Conservation (phyloP, 169 alveolate genomes). For the Plasmodium reichenowi region DNA sequence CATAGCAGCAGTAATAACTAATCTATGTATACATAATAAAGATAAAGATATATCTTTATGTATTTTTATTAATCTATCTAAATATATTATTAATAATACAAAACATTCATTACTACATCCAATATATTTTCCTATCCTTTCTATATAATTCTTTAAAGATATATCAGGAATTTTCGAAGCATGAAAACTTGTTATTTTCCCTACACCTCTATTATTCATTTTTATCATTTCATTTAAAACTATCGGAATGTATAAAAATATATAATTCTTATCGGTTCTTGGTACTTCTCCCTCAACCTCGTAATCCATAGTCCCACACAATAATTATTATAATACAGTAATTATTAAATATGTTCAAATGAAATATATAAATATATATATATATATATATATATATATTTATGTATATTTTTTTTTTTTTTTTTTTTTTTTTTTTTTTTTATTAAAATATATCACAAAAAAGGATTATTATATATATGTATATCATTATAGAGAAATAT, state of each 20-base stretch:
- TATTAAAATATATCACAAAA: no score
- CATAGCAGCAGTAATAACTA: conserved; percentile 91
- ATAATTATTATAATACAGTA: no score
- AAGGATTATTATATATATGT: no score
- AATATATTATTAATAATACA: conserved; percentile 88
- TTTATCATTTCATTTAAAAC: conserved; percentile 44
- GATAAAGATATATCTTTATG: conserved; percentile 85
- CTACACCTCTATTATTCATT: conserved; percentile 36
- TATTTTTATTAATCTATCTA: conserved; percentile 85
- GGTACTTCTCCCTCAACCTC: conserved; percentile 44
- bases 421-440: no score
- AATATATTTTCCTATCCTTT: conserved; percentile 89
- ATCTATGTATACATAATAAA: conserved; percentile 89
- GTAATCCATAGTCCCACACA: conserved; percentile 6
- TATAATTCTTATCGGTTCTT: conserved; percentile 33
- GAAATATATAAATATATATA: background rate
- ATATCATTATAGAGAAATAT: no score
- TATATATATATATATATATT: background rate
- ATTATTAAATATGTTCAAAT: background rate
- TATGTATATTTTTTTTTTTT: no score
- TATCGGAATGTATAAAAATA: conserved; percentile 30
- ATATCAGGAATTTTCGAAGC: conserved; percentile 91
- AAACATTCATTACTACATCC: conserved; percentile 91
- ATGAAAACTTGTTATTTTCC: conserved; percentile 88
- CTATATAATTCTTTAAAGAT: conserved; percentile 87